A percentile compares a stretch with the other conserved stretches of the same genome.
These are phyloP conservation scores for Grosmannia penicillata DNA, from an alignment of 2,329 filamentous ascomycete genomes.

Conservation along the genomic window DNA sequence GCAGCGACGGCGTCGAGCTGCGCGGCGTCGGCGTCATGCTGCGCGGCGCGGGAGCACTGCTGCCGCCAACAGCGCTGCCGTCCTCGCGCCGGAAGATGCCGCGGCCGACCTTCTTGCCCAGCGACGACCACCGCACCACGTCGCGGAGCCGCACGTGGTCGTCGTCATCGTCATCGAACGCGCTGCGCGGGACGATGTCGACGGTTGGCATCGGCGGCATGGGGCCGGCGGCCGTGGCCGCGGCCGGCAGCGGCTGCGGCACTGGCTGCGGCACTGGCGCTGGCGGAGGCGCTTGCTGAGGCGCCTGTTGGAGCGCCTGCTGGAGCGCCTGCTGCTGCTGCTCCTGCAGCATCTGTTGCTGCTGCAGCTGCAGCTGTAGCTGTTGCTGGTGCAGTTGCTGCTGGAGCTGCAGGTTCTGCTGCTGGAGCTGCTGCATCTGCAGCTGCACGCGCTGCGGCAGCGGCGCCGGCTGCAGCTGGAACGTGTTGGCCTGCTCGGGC, in stretches of 20 bases:
- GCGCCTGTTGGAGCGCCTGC: background rate
- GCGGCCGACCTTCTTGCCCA: background rate
- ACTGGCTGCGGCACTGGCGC: background rate
- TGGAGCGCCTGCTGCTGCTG: background rate
- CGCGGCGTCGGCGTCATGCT: too few relatives aligned
- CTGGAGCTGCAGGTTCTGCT: background rate
- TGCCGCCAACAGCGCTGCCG: too few relatives aligned
- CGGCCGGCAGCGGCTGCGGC: background rate
- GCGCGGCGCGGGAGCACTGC: too few relatives aligned
- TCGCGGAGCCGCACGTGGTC: background rate
- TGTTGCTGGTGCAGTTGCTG: background rate
- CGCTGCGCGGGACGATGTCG: background rate
- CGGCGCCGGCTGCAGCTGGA: background rate
- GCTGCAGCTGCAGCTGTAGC: background rate
- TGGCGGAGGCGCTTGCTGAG: background rate
- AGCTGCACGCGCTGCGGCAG: background rate
- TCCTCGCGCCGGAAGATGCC: background rate
- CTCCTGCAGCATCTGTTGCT: background rate
- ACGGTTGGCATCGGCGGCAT: background rate
- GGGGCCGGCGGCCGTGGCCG: background rate
- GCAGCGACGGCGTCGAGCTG: too few relatives aligned
- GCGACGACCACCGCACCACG: background rate
- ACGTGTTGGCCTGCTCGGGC: too few relatives aligned
- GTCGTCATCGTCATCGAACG: constrained; percentile 2
- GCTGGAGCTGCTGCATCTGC: background rate